phyloP scores from a whole-genome alignment of 1,284 basidiomycete genomes.

The Cutaneotrichosporon sp. region DNA sequence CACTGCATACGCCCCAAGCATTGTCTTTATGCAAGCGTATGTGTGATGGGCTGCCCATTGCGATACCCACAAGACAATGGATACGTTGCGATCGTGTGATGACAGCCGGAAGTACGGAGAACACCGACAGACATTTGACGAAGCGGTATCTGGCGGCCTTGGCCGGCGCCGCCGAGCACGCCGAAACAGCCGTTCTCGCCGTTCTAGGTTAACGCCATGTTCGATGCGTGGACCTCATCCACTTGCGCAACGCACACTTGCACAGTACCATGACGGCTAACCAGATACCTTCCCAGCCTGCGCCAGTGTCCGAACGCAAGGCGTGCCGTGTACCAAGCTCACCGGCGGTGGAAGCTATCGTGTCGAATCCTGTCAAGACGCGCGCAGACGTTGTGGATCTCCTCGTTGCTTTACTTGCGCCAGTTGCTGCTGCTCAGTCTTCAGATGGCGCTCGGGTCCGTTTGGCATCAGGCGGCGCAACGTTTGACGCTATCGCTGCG shows the following conservation, averaged over 20 bases:
- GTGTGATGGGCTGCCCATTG: no score
- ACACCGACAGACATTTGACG: no score
- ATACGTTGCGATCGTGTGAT: no score
- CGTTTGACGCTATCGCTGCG: constrained; percentile 22
- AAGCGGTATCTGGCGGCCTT: no score
- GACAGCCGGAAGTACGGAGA: no score
- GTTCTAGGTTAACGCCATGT: neutral
- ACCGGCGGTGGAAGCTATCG: constrained; percentile 10
- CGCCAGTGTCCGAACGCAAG: neutral
- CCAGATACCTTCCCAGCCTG: neutral
- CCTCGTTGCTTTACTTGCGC: constrained; percentile 18
- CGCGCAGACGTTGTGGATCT: constrained; percentile 20
- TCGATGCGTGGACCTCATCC: neutral
- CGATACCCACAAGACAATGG: no score
- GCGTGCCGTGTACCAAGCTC: neutral
- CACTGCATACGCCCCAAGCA: no score
- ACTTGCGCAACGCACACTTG: neutral
- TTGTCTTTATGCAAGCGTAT: no score
- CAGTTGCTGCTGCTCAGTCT: constrained; percentile 14
- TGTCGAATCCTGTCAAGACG: constrained; percentile 18
- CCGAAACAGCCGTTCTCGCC: neutral
- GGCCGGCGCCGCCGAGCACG: neutral
- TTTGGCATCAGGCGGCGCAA: constrained; percentile 19
- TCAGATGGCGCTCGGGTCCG: constrained; percentile 16
- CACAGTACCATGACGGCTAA: neutral